Evolutionary conservation across 2,329 filamentous ascomycete species (phyloP).

Genomic region (Colletotrichum magnum): DNA sequence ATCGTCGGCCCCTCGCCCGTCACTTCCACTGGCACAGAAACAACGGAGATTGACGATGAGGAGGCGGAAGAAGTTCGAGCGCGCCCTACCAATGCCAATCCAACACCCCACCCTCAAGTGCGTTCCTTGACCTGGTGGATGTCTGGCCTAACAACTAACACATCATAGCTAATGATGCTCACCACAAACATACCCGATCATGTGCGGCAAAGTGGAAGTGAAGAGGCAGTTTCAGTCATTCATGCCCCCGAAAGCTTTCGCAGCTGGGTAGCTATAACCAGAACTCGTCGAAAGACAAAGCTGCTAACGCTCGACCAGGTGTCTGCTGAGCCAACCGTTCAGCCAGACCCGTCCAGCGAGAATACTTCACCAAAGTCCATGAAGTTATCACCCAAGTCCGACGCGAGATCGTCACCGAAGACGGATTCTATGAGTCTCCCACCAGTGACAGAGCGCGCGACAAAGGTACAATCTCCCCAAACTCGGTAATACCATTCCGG

Average conservation of each 20-base stretch:
- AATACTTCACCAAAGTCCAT: conserved; percentile 55
- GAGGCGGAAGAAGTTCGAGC: conserved; percentile 71
- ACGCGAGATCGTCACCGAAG: conserved; percentile 53
- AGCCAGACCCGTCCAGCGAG: conserved; percentile 52
- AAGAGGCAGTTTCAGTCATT: conserved; percentile 91
- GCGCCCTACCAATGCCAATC: conserved; percentile 52
- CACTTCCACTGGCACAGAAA: conserved; percentile 86
- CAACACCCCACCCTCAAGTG: conserved; percentile 56
- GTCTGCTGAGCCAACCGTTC: conserved; percentile 55
- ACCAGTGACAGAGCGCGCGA: conserved; percentile 51
- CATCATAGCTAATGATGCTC: conserved; percentile 63
- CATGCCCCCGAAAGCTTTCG: conserved; percentile 89
- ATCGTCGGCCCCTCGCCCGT: conserved; percentile 87
- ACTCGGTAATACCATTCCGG: background rate
- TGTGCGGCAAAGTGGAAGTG: conserved; percentile 72
- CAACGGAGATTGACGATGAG: conserved; percentile 88
- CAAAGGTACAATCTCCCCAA: conserved; percentile 50
- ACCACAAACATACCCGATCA: conserved; percentile 71
- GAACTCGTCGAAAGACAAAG: background rate
- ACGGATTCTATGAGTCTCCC: conserved; percentile 54
- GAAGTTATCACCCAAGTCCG: conserved; percentile 34
- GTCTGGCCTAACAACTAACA: conserved; percentile 1
- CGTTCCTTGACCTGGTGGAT: conserved; percentile 30
- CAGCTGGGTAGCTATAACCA: conserved; percentile 75
- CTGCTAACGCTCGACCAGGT: conserved; percentile 53